Conservation (phyloP, 1,284 basidiomycete genomes). For the Vanrija sp. region DNA sequence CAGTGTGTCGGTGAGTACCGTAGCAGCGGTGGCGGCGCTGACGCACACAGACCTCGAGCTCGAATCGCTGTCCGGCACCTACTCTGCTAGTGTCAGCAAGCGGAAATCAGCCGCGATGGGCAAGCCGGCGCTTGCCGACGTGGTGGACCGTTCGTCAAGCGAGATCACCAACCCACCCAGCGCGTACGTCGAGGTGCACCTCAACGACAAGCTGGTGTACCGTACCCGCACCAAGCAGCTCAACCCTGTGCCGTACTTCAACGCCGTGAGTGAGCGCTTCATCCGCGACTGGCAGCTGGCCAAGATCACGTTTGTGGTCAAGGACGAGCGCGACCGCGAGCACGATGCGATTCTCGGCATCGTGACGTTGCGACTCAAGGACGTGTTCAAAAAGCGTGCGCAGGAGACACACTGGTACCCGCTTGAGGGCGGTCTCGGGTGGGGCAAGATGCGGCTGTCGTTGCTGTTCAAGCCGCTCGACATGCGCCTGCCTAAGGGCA, state of each 20-base stretch:
- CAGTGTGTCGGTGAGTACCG: constrained; percentile 38
- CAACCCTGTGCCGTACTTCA: constrained; percentile 50
- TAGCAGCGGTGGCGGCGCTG: neutral
- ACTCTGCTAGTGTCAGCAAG: constrained; percentile 21
- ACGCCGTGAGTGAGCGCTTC: constrained; percentile 52
- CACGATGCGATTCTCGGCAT: constrained; percentile 47
- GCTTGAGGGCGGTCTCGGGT: constrained; percentile 44
- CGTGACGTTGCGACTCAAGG: constrained; percentile 30
- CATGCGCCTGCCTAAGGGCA: constrained; percentile 34
- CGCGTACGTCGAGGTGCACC: constrained; percentile 49
- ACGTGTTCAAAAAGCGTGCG: constrained; percentile 29
- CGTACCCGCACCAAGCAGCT: constrained; percentile 50
- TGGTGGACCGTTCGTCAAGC: constrained; percentile 38
- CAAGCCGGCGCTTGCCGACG: constrained; percentile 38
- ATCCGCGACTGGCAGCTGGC: constrained; percentile 51
- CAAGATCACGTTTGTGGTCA: constrained; percentile 49
- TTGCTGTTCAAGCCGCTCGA: constrained; percentile 50
- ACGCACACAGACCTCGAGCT: constrained; percentile 36
- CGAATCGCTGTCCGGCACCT: constrained; percentile 38
- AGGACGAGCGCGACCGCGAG: constrained; percentile 49
- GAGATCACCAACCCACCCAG: constrained; percentile 47
- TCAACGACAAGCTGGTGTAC: constrained; percentile 52
- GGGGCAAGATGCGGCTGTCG: constrained; percentile 45
- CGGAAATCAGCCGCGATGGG: constrained; percentile 37
- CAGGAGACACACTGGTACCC: constrained; percentile 47